phyloP scores from a whole-genome alignment of 805 yeast species.

The Lipomyces orientalis region DNA sequence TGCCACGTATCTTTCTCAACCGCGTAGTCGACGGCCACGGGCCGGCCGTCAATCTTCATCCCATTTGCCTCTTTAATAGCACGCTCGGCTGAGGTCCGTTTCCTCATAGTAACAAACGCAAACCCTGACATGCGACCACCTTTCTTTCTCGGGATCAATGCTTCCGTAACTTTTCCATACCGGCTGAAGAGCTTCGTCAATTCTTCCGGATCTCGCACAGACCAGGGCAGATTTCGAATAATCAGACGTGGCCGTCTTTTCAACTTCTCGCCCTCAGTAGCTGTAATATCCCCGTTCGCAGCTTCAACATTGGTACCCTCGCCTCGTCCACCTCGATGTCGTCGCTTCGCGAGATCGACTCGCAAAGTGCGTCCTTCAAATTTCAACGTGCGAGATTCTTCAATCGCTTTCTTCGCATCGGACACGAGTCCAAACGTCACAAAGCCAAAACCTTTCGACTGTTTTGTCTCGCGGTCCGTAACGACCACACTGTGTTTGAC shows the following conservation, averaged over 20 bases:
- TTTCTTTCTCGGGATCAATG: constrained; percentile 82
- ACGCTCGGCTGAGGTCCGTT: constrained; percentile 71
- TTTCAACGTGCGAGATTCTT: constrained; percentile 58
- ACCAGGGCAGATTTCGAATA: constrained; percentile 94
- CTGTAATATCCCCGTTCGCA: constrained; percentile 23
- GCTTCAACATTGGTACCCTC: constrained; percentile 17
- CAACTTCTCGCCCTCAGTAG: constrained; percentile 50
- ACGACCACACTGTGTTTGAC: constrained; percentile 95
- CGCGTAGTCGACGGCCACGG: constrained; percentile 93
- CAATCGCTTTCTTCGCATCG: constrained; percentile 79
- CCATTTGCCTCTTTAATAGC: constrained; percentile 80
- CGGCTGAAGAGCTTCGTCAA: constrained; percentile 71
- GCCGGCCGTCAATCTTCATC: constrained; percentile 83
- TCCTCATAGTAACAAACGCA: constrained; percentile 91
- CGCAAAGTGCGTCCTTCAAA: constrained; percentile 70
- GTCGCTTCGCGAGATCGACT: constrained; percentile 88
- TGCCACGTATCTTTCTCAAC: constrained; percentile 87
- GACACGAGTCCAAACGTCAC: constrained; percentile 86
- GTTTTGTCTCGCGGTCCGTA: constrained; percentile 67
- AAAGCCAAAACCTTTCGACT: constrained; percentile 94
- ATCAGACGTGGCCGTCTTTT: constrained; percentile 86
- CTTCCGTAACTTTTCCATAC: constrained; percentile 87
- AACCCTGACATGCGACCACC: constrained; percentile 94
- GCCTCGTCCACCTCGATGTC: constrained; percentile 64
- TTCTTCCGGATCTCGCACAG: constrained; percentile 76